phyloP scores from a whole-genome alignment of 2,329 filamentous ascomycete genomes.

The Paracamarosporium sp. region DNA sequence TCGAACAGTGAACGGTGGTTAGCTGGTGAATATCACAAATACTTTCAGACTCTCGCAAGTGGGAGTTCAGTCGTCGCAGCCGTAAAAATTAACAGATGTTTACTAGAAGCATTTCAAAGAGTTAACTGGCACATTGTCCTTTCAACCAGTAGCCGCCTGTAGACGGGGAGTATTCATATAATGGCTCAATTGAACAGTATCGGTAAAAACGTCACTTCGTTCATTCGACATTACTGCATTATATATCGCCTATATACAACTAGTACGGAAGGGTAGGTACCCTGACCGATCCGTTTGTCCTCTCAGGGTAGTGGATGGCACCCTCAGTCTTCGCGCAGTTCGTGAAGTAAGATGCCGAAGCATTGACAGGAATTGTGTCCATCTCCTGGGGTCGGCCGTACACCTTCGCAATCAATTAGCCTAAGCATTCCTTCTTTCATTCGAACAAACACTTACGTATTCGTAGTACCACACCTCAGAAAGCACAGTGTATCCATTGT shows the following conservation, averaged over 20 bases:
- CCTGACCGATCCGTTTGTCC: slow-evolving; percentile 51
- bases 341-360: slow-evolving; percentile 54
- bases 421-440: too few species aligned
- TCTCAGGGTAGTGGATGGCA: slow-evolving; percentile 63
- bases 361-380: slow-evolving; percentile 56
- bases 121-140: too few species aligned
- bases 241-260: background rate
- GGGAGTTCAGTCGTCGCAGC: too few species aligned
- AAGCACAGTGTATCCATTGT: slow-evolving; percentile 64
- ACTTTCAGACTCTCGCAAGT: too few species aligned
- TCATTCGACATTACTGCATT: background rate
- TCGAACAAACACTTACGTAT: slow-evolving; percentile 52
- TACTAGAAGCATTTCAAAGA: too few species aligned
- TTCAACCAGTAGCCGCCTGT: too few species aligned
- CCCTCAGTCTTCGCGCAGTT: slow-evolving; percentile 63
- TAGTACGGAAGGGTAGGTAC: slow-evolving; percentile 33
- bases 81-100: too few species aligned
- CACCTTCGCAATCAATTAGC: slow-evolving; percentile 24
- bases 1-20: too few species aligned
- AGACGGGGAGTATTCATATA: too few species aligned
- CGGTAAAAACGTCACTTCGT: too few species aligned
- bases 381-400: slow-evolving; percentile 63
- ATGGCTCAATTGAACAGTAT: too few species aligned
- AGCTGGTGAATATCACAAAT: too few species aligned
- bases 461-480: slow-evolving; percentile 73